Percentiles rank a stretch among this genome's conserved stretches.
Evolutionary conservation across 2,329 filamentous ascomycete species (phyloP).

Genomic region (Xylaria arbuscula): DNA sequence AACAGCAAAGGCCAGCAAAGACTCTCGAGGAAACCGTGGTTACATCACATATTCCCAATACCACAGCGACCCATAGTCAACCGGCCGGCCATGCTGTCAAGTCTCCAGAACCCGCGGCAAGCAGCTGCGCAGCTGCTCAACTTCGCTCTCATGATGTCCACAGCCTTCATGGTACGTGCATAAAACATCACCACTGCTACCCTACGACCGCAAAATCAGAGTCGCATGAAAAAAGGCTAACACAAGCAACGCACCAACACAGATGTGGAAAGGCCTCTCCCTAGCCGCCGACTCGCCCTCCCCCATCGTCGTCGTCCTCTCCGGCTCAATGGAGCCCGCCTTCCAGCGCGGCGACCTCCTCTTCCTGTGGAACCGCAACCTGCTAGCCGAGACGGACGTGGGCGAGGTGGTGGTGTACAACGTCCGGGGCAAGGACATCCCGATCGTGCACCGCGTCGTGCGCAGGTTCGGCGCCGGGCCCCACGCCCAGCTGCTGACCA

Average conservation of each 20-base stretch:
- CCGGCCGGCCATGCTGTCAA: conserved; percentile 70
- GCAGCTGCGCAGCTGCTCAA: conserved; percentile 85
- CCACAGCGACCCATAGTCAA: conserved; percentile 1
- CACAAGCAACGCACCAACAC: not conserved
- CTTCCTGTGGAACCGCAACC: conserved; percentile 79
- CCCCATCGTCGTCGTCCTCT: conserved; percentile 85
- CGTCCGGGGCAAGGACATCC: conserved; percentile 92
- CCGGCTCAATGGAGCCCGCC: conserved; percentile 85
- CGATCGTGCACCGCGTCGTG: conserved; percentile 94
- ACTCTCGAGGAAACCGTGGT: not conserved
- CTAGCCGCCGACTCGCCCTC: conserved; percentile 79
- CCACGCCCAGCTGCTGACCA: conserved; percentile 83
- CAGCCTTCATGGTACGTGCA: conserved; percentile 83
- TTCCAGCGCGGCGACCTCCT: conserved; percentile 83
- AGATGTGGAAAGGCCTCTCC: conserved; percentile 90
- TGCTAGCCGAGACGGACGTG: conserved; percentile 65
- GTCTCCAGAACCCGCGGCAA: conserved; percentile 81
- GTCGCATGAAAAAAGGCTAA: not conserved
- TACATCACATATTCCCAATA: not conserved
- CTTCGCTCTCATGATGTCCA: conserved; percentile 89
- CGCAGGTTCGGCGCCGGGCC: conserved; percentile 74
- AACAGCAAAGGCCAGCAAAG: conserved; percentile 41
- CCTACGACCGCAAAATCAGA: too few relatives aligned
- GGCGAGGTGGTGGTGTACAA: conserved; percentile 76
- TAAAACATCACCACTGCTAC: not conserved